Evolutionary conservation across 305 asterid species (phyloP), one percentile per base, ranked within the genome.

Genomic region (Rubia occidens): DNA sequence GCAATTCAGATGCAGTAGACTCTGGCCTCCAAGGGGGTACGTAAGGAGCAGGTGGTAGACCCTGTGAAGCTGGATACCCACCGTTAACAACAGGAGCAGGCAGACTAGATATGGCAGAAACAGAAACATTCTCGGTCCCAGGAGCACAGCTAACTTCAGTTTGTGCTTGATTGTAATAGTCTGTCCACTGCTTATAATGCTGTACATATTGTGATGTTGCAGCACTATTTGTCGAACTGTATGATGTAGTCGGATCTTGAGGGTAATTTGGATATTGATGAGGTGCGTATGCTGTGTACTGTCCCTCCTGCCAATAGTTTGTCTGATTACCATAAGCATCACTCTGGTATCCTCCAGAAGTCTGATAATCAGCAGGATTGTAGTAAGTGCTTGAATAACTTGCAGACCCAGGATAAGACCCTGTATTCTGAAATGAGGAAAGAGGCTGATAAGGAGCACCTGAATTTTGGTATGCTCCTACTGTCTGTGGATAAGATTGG

Each of bases 381-480:
- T 89, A 88, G 82, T 91, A 91, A 89, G 98, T 89, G 96, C 95
- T 87, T 88, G 98, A 83, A 85, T 89, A 88, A 91, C 94, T 95
- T 87, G 99, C 83, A 83, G 97, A 85, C 82, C 88, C 99, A 88
- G 94, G 86, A 95, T 87, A 85, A 87, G 98, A 87, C 86, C 97
- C 99, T 77, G 99, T 79, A 89, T 91, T 95, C 90, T 88, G 98
- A 89, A 89, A 91, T 95, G 99, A 95, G 84, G 99, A 89, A 91
- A 89, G 81, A 87, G 99, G 94, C 97, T 95, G 98, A 88, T 95
- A 83, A 84, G 97, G 95, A 91, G 95, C 97, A 95, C 98, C 97
- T 91, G 98, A 83, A 87, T 88, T 89, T 88, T 88, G 98, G 83
- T 88, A 95, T 75, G 97, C 94, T 84, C 89, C 96, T 60, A 83